Evolutionary conservation across 2,329 filamentous ascomycete species (phyloP), one percentile per base, ranked within the genome.

Genomic region (Coniochaeta sp.): DNA sequence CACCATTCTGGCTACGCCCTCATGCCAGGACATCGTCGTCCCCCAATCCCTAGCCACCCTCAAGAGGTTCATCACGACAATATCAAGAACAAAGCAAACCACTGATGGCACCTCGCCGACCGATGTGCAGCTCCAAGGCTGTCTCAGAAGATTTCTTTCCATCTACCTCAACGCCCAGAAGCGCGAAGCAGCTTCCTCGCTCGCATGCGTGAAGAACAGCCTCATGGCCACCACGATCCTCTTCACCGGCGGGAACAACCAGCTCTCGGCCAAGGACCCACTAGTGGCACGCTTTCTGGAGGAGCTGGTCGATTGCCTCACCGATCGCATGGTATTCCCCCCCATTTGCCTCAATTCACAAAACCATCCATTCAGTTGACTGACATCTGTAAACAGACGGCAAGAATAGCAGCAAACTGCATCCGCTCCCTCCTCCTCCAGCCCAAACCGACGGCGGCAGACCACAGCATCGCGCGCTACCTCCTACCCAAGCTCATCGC

Each of bases 181-280:
- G 70, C 83, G 90, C 44, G 89, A 93, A 68, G 75, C 73, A 9
- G 87, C 93, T 22, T 87, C 89, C 6, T 91, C 92, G 3, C 79
- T 99, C 26, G 80, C 89, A 1, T 96, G 92, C 71, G 93, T 97
- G 69, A 97, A 96, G 78, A 99, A 98, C 69, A 90, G 89, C 5
- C 83, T 99, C 6, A 80, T 99, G 56, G 91, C 92, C 0, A 88
- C 89, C 55, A 96, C 95, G 0, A 89, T 99, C 62, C 82, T 99
- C 9, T 87, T 99, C 62, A 96, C 91, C 9, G 88, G 88, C 44
- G 89, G 90, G 7, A 82, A 86, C 62, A 89, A 89, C 65, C 81
- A 87, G 50, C 82, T 98, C 60, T 84, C 87, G 0, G 83, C 90
- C 0, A 85, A 83, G 47, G 93, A 98, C 66, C 84, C 88, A 9